Evolutionary conservation across 768 basidiomycete genomes (phyloP).

Genomic region (Lanmaoa rubissima): DNA sequence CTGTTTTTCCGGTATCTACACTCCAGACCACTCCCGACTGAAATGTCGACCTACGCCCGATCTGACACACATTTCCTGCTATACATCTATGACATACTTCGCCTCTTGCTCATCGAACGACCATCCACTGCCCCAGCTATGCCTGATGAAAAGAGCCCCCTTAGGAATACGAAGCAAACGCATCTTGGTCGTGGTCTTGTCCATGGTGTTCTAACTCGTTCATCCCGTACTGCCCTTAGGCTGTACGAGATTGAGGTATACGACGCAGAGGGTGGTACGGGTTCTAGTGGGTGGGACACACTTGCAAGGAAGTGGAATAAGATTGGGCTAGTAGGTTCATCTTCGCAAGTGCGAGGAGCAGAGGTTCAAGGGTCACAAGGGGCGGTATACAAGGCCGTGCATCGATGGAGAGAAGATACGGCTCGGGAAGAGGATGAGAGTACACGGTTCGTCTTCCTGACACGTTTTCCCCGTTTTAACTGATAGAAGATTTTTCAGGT

Average conservation of each 20-base stretch:
- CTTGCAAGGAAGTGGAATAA: conserved; percentile 86
- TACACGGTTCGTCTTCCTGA: conserved; percentile 50
- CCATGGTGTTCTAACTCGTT: conserved; percentile 64
- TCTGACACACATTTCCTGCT: conserved; percentile 96
- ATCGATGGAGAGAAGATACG: conserved; percentile 78
- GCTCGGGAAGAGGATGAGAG: conserved; percentile 89
- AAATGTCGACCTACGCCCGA: conserved; percentile 91
- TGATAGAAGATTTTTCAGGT: conserved; percentile 39
- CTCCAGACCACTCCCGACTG: conserved; percentile 70
- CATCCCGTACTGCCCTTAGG: conserved; percentile 72
- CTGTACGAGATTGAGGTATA: conserved; percentile 70
- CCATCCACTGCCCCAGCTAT: conserved; percentile 33
- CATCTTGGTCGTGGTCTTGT: conserved; percentile 44
- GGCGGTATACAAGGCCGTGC: conserved; percentile 67
- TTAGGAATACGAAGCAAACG: background rate
- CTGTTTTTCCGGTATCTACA: background rate
- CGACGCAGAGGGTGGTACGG: conserved; percentile 60
- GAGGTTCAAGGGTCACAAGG: conserved; percentile 43
- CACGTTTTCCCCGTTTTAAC: background rate
- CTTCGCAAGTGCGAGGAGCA: conserved; percentile 32
- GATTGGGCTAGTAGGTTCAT: conserved; percentile 34
- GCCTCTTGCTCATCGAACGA: conserved; percentile 83
- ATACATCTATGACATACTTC: conserved; percentile 88
- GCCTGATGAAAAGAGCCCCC: conserved; percentile 14
- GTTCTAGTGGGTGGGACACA: conserved; percentile 73